Conservation (phyloP, 1,284 basidiomycete species). For the Apiotrichum montevideense region DNA sequence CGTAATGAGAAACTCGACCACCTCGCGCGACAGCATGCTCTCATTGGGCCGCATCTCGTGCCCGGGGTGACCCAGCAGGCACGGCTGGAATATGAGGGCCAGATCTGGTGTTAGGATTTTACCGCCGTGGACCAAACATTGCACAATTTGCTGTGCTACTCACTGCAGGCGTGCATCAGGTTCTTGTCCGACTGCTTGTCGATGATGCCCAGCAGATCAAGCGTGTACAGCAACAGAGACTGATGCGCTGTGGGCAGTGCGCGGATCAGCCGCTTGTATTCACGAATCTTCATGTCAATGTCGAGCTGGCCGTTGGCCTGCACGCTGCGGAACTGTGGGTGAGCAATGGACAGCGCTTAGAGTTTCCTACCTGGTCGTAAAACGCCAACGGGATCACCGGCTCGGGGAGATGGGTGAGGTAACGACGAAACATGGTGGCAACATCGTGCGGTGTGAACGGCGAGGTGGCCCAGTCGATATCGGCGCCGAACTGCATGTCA, state of each 20-base stretch:
- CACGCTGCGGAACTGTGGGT: slow-evolving; percentile 68
- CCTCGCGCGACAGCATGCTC: slow-evolving; percentile 78
- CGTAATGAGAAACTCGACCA: slow-evolving; percentile 87
- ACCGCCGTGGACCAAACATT: slow-evolving; percentile 1
- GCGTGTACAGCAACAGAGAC: slow-evolving; percentile 89
- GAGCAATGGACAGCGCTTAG: slow-evolving; percentile 9
- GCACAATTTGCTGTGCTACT: slow-evolving; percentile 30
- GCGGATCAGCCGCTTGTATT: slow-evolving; percentile 78
- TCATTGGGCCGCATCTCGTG: slow-evolving; percentile 77
- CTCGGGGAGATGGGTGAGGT: slow-evolving; percentile 90
- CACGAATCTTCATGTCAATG: slow-evolving; percentile 61
- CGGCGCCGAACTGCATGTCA: slow-evolving; percentile 74
- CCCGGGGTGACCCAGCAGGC: slow-evolving; percentile 77
- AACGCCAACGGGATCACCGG: slow-evolving; percentile 49
- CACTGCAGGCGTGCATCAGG: slow-evolving; percentile 90
- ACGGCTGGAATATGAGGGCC: slow-evolving; percentile 89
- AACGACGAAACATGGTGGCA: slow-evolving; percentile 90
- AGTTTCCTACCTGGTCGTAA: slow-evolving; percentile 63
- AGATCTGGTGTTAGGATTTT: slow-evolving; percentile 56
- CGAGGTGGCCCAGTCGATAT: slow-evolving; percentile 79
- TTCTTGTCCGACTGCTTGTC: slow-evolving; percentile 85
- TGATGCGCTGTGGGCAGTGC: slow-evolving; percentile 82
- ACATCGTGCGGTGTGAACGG: slow-evolving; percentile 91
- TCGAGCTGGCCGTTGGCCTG: slow-evolving; percentile 48
- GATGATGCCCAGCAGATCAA: slow-evolving; percentile 93